Conservation (phyloP, 305 asterid genomes). For the Solanum chacoense region DNA sequence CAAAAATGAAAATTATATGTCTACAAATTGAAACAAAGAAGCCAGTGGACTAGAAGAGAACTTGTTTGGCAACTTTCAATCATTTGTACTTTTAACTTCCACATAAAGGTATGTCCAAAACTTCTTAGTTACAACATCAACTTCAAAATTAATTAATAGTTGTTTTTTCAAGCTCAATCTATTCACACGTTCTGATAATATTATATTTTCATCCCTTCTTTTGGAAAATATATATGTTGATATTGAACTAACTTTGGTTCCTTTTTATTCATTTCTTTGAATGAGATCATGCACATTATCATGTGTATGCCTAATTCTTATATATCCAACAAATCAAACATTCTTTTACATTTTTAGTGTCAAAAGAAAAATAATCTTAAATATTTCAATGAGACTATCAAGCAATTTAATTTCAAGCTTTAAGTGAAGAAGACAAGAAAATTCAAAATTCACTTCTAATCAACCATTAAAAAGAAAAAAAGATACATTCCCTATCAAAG, state of each 20-base stretch:
- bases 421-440: not conserved
- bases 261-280: not conserved
- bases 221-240: not conserved
- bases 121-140: not conserved
- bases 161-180: not conserved
- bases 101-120: not conserved
- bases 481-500: not conserved
- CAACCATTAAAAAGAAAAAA: not conserved
- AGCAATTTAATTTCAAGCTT: not conserved
- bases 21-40: not conserved
- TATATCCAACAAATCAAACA: not conserved
- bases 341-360: not conserved
- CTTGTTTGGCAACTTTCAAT: not conserved
- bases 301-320: not conserved
- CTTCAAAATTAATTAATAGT: not conserved
- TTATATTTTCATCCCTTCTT: not conserved
- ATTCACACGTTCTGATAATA: too few relatives aligned
- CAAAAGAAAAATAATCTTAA: not conserved
- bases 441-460: not conserved
- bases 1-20: not conserved
- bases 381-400: not conserved
- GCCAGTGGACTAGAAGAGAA: not conserved
- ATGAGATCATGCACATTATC: not conserved
- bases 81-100: not conserved
- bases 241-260: not conserved